Conservation (phyloP, 177 flowering plant genomes). For the Vitis hybrid region DNA sequence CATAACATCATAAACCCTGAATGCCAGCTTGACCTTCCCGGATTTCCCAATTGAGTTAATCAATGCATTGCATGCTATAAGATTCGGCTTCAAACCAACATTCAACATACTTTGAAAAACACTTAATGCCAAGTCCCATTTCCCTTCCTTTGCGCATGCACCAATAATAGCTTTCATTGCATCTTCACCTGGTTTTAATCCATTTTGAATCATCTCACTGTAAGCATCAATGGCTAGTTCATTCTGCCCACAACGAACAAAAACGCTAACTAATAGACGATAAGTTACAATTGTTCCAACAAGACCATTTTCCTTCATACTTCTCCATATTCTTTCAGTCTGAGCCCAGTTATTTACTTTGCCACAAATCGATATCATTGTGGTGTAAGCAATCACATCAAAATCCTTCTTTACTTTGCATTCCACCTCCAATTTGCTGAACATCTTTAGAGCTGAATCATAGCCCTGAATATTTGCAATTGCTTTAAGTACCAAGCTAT, state of each 20-base stretch:
- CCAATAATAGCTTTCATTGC: slow-evolving; percentile 68
- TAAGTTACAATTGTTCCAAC: slow-evolving; percentile 68
- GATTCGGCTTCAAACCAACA: slow-evolving; percentile 51
- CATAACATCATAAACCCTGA: slow-evolving; percentile 50
- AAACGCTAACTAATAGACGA: slow-evolving; percentile 55
- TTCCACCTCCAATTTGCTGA: slow-evolving; percentile 43
- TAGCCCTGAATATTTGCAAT: slow-evolving; percentile 46
- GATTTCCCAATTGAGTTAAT: slow-evolving; percentile 85
- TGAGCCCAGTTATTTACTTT: slow-evolving; percentile 56
- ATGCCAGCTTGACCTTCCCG: slow-evolving; percentile 56
- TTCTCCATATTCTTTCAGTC: slow-evolving; percentile 66
- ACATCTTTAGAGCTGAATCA: slow-evolving; percentile 58
- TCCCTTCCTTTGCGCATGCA: slow-evolving; percentile 73
- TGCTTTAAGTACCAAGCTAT: slow-evolving; percentile 77
- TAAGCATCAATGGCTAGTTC: slow-evolving; percentile 84
- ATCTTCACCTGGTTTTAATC: slow-evolving; percentile 51
- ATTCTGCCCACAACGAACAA: slow-evolving; percentile 63
- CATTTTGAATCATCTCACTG: slow-evolving; percentile 61
- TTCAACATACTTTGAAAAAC: slow-evolving; percentile 58
- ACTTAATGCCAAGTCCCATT: slow-evolving; percentile 59
- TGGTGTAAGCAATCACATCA: slow-evolving; percentile 79
- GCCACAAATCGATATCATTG: slow-evolving; percentile 70
- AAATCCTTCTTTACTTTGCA: slow-evolving; percentile 29
- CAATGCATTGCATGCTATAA: slow-evolving; percentile 63
- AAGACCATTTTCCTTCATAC: slow-evolving; percentile 56